Evolutionary conservation across 805 yeast species (phyloP).

Genomic region (Candida sonorensis): DNA sequence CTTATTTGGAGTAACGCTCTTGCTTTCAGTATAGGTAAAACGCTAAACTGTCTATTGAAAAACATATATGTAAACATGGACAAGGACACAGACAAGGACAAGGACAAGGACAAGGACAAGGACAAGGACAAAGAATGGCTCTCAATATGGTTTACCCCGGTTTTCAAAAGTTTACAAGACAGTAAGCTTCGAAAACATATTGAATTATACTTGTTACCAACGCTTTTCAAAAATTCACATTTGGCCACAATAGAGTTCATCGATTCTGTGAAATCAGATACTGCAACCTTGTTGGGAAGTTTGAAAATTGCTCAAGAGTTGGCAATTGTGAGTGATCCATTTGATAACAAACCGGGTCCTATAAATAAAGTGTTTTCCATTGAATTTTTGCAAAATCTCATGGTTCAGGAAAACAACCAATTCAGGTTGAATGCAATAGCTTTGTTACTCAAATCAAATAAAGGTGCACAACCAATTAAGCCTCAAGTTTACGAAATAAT

Average conservation of each 20-base stretch:
- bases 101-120: conserved; percentile 14
- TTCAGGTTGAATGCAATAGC: conserved; percentile 51
- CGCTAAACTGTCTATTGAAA: conserved; percentile 36
- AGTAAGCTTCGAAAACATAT: conserved; percentile 37
- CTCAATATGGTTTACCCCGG: conserved; percentile 39
- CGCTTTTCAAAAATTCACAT: conserved; percentile 48
- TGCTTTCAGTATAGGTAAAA: conserved; percentile 62
- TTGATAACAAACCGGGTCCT: conserved; percentile 28
- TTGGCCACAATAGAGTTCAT: conserved; percentile 28
- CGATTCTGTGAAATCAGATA: conserved; percentile 17
- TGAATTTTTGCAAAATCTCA: conserved; percentile 29
- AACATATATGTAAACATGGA: conserved; percentile 24
- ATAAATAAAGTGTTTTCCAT: conserved; percentile 19
- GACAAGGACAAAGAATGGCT: conserved; percentile 34
- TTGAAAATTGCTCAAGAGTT: conserved; percentile 60
- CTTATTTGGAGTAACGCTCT: conserved; percentile 52
- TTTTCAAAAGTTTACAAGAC: conserved; percentile 29
- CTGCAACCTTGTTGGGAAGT: conserved; percentile 43
- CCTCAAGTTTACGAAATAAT: conserved; percentile 38
- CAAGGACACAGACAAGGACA: conserved; percentile 6
- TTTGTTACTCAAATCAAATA: conserved; percentile 53
- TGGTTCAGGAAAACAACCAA: conserved; percentile 37
- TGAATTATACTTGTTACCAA: conserved; percentile 55
- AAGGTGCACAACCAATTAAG: conserved; percentile 53
- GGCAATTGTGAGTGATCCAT: conserved; percentile 45